Percentiles rank a stretch among this genome's conserved stretches.
These are phyloP conservation scores for Colletotrichum sojae DNA, from an alignment of 2,329 filamentous ascomycete species.

Conservation along the genomic window DNA sequence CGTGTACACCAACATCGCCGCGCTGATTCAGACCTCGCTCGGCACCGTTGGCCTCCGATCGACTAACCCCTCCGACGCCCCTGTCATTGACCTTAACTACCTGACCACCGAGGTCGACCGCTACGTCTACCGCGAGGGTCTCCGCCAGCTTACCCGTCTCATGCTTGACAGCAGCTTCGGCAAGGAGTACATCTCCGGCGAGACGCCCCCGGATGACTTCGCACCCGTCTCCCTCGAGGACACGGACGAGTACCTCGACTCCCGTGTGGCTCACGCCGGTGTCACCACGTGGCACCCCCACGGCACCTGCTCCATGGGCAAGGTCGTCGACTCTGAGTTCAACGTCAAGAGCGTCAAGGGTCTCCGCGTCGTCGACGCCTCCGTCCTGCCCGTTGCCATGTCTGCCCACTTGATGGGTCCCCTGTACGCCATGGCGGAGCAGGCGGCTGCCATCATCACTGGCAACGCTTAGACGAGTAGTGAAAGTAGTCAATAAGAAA, in stretches of 20 bases:
- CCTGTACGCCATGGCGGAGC: constrained; percentile 70
- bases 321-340: constrained; percentile 48
- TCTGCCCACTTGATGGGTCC: constrained; percentile 66
- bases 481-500: background rate
- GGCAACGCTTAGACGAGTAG: background rate
- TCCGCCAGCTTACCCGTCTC: constrained; percentile 45
- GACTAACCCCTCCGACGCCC: constrained; percentile 39
- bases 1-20: constrained; percentile 42
- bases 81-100: constrained; percentile 50
- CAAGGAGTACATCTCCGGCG: constrained; percentile 24
- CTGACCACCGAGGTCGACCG: constrained; percentile 48
- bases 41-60: constrained; percentile 47
- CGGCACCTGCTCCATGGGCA: constrained; percentile 51
- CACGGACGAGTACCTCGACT: constrained; percentile 22
- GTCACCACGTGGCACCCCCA: constrained; percentile 44
- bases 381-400: constrained; percentile 49
- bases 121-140: constrained; percentile 46
- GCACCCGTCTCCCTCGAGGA: constrained; percentile 8
- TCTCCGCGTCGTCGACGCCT: constrained; percentile 55
- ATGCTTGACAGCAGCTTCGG: constrained; percentile 39
- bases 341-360: constrained; percentile 53
- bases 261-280: constrained; percentile 4
- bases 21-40: constrained; percentile 46
- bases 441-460: constrained; percentile 69
- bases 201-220: constrained; percentile 10